Evolutionary conservation across 257 asterid genomes (phyloP).

Genomic region (Cruciata laevipes): DNA sequence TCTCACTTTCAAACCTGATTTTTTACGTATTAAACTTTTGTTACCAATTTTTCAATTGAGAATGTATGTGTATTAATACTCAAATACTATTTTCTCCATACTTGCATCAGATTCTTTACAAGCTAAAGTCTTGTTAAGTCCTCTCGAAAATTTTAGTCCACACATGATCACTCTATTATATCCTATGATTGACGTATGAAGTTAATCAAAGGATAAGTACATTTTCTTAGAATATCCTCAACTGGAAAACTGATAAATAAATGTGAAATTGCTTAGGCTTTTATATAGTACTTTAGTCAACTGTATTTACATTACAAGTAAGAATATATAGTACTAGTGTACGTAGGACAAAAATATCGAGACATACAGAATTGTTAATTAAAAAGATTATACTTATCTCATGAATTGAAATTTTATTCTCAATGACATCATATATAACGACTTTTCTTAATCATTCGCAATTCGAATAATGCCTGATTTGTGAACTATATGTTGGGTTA

Average conservation of each 20-base stretch:
- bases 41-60: too few relatives aligned
- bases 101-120: constrained; percentile 18
- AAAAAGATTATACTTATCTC: not conserved
- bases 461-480: not conserved
- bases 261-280: constrained; percentile 5
- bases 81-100: too few relatives aligned
- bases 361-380: not conserved
- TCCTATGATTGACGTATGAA: constrained; percentile 2
- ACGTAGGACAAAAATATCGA: constrained; percentile 3
- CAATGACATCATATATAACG: not conserved
- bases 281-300: constrained; percentile 1
- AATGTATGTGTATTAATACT: too few relatives aligned
- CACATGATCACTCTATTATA: not conserved
- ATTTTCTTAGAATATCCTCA: constrained; percentile 5
- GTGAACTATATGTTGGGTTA: too few relatives aligned
- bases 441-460: not conserved
- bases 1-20: too few relatives aligned
- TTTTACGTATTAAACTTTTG: too few relatives aligned
- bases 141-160: constrained; percentile 3
- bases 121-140: constrained; percentile 11
- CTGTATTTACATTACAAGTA: not conserved
- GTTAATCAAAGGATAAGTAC: not conserved
- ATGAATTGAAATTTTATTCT: not conserved
- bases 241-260: not conserved
- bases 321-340: constrained; percentile 9